Evolutionary conservation across 1,284 basidiomycete species (phyloP).

Genomic region (Nidula niveotomentosa): DNA sequence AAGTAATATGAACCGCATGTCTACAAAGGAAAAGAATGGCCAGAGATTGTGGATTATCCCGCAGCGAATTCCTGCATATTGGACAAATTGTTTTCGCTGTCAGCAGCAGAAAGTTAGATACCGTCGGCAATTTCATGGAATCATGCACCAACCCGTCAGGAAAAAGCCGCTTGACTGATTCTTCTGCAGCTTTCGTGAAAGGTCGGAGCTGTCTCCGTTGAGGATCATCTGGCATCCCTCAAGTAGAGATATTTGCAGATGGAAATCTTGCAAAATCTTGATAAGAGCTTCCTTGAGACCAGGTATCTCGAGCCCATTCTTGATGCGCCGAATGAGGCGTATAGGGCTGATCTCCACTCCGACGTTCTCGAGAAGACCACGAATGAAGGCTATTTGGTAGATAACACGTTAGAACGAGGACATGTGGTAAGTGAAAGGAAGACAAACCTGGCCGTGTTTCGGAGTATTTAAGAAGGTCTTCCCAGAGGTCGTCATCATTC

Average conservation of each 20-base stretch:
- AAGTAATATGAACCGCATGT: conserved; percentile 82
- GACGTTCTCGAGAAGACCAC: conserved; percentile 93
- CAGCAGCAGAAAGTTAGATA: not conserved
- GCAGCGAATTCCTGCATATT: conserved; percentile 62
- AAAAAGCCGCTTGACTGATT: conserved; percentile 81
- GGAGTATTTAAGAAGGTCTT: conserved; percentile 92
- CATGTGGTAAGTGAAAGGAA: not conserved
- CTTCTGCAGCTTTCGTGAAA: conserved; percentile 69
- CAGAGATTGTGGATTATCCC: conserved; percentile 57
- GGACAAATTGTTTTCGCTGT: conserved; percentile 63
- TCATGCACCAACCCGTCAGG: conserved; percentile 54
- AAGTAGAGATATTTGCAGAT: conserved; percentile 85
- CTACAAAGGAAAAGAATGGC: conserved; percentile 83
- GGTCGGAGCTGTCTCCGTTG: conserved; percentile 75
- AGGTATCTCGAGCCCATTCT: conserved; percentile 94
- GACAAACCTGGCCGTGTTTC: conserved; percentile 84
- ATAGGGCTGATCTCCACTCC: conserved; percentile 97
- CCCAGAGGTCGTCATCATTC: conserved; percentile 97
- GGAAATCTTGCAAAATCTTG: conserved; percentile 96
- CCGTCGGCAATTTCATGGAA: not conserved
- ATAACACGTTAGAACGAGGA: not conserved
- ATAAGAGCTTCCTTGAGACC: conserved; percentile 93
- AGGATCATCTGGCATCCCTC: conserved; percentile 90
- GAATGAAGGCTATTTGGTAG: conserved; percentile 76
- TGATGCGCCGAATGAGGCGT: conserved; percentile 90